Evolutionary conservation across 306 rosid genomes (phyloP).

Genomic region (Potentilla sterilis): DNA sequence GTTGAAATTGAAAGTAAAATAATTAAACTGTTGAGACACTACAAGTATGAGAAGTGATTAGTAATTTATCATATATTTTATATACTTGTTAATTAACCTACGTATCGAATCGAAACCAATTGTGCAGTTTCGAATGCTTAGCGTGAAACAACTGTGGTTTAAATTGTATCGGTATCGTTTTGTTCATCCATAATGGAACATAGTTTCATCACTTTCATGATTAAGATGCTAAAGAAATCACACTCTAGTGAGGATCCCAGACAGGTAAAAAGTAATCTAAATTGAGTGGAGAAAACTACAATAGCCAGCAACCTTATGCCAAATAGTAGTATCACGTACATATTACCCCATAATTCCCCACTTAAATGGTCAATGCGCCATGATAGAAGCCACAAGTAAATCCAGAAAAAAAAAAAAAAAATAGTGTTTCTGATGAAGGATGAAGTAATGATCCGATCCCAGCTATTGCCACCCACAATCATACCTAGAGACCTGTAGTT

Average conservation of each 20-base stretch:
- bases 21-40: no score
- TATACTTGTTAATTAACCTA: no score
- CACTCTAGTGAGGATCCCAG: background rate
- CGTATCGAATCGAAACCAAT: no score
- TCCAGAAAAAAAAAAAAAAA: constrained; percentile 6
- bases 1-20: no score
- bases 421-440: background rate
- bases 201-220: background rate
- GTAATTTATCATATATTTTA: no score
- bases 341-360: background rate
- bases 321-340: background rate
- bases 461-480: background rate
- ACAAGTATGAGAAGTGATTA: no score
- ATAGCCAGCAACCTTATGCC: background rate
- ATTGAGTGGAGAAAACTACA: background rate
- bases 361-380: constrained; percentile 25
- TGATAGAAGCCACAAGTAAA: constrained; percentile 20
- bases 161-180: no score
- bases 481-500: background rate
- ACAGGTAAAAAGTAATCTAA: background rate
- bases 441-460: constrained; percentile 4
- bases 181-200: background rate
- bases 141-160: no score
- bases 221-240: background rate
- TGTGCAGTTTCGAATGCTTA: no score